Evolutionary conservation across 1,139 yeast species (phyloP).

Genomic region (Yamadazyma blattariae): DNA sequence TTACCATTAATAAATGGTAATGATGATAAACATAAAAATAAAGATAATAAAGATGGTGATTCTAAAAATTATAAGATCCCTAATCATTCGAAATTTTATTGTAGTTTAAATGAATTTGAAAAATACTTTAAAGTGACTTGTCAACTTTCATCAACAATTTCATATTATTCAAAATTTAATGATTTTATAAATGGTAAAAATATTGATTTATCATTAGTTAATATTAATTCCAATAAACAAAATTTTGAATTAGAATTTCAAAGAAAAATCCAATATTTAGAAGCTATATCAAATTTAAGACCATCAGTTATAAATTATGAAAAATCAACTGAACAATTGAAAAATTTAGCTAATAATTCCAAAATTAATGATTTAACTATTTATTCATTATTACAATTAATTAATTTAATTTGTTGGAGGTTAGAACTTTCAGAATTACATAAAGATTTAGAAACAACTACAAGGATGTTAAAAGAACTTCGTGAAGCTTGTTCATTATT

Average conservation of each 20-base stretch:
- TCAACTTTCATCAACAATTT: conserved; percentile 2
- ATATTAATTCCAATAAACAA: neutral
- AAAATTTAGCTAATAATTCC: neutral
- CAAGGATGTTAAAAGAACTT: conserved; percentile 1
- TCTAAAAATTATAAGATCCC: too few relatives aligned
- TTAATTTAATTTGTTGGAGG: conserved; percentile 5
- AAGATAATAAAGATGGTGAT: too few relatives aligned
- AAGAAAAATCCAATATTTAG: conserved; percentile 2
- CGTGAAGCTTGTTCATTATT: neutral
- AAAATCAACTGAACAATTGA: neutral
- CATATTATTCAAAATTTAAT: conserved; percentile 4
- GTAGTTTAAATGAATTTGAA: neutral
- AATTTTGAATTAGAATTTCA: neutral
- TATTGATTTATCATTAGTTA: neutral
- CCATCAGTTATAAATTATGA: conserved; percentile 1
- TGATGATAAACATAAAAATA: too few relatives aligned
- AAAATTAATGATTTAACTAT: conserved; percentile 1
- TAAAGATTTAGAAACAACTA: neutral
- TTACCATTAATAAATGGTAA: too few relatives aligned
- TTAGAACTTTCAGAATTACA: conserved; percentile 2
- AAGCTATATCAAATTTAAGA: neutral
- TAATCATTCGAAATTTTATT: neutral
- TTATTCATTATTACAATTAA: conserved; percentile 3
- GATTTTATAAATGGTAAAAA: conserved; percentile 1
- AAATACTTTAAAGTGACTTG: conserved; percentile 1